phyloP scores from a whole-genome alignment of 345 rosid species.

The Stellera chamaejasme region DNA sequence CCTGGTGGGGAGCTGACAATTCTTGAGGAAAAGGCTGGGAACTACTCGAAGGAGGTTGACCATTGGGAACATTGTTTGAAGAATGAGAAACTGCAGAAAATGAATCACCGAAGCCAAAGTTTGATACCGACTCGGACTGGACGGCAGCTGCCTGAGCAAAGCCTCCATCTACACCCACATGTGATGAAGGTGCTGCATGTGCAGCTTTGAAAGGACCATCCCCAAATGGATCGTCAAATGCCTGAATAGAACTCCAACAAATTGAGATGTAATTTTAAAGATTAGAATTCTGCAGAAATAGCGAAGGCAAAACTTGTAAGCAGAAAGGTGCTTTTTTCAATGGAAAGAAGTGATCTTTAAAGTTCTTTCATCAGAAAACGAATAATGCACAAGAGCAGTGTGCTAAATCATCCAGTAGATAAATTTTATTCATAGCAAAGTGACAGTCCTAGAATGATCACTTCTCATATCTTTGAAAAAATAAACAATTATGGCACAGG shows the following conservation, averaged over 20 bases:
- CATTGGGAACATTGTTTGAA: conserved; percentile 22
- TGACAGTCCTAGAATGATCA: no score
- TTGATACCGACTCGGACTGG: conserved; percentile 20
- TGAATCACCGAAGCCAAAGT: conserved; percentile 43
- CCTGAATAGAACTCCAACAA: conserved; percentile 22
- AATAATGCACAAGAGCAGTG: no score
- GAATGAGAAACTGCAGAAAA: conserved; percentile 42
- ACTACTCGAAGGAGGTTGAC: conserved; percentile 33
- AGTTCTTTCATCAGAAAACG: no score
- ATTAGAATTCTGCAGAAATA: no score
- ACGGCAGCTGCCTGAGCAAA: conserved; percentile 26
- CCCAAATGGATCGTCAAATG: conserved; percentile 92
- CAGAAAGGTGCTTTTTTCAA: no score
- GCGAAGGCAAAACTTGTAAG: no score
- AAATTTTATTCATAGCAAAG: no score
- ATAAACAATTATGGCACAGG: no score
- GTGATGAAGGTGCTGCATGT: conserved; percentile 32
- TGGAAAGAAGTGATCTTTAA: no score
- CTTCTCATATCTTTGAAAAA: no score
- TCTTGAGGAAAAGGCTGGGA: conserved; percentile 51
- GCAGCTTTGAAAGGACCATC: conserved; percentile 89
- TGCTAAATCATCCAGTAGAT: no score
- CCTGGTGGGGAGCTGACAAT: conserved; percentile 36
- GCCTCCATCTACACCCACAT: conserved; percentile 36
- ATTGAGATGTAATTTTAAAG: no score